phyloP scores from a whole-genome alignment of 179 eudicot genomes.

The Corrigiola litoralis region DNA sequence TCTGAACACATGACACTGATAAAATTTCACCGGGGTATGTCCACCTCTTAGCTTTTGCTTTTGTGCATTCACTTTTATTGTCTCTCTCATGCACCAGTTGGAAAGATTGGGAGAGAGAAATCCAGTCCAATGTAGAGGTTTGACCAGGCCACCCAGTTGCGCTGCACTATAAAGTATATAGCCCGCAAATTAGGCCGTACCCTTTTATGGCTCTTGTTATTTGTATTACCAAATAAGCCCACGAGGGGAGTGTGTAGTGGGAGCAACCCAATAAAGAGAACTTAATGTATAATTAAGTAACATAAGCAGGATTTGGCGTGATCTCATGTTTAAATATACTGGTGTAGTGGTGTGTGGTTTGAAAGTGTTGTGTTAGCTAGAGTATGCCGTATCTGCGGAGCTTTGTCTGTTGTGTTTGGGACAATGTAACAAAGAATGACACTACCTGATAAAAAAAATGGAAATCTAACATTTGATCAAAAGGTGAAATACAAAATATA shows the following conservation, averaged over 20 bases:
- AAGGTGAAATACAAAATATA: too few species aligned
- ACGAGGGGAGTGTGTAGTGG: background rate
- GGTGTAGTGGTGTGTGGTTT: background rate
- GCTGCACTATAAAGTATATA: constrained; percentile 15
- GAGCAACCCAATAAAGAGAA: background rate
- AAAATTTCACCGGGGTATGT: constrained; percentile 1
- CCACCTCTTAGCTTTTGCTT: constrained; percentile 14
- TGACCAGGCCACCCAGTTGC: constrained; percentile 48
- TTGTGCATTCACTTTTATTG: background rate
- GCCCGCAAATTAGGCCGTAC: constrained; percentile 29
- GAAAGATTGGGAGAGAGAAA: background rate
- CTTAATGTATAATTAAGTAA: too few species aligned
- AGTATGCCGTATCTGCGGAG: background rate
- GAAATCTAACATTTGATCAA: too few species aligned
- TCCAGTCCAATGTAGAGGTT: constrained; percentile 35
- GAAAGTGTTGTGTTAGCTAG: background rate
- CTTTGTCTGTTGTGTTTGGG: constrained; percentile 6
- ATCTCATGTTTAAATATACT: background rate
- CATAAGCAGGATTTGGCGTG: background rate
- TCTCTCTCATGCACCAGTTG: constrained; percentile 6
- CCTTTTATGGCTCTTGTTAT: too few species aligned
- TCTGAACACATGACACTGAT: constrained; percentile 15
- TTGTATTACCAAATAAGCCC: constrained; percentile 12
- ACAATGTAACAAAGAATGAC: background rate
- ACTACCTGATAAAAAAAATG: too few species aligned